Evolutionary conservation across 345 rosid genomes (phyloP).

Genomic region (Nephelium lappaceum): DNA sequence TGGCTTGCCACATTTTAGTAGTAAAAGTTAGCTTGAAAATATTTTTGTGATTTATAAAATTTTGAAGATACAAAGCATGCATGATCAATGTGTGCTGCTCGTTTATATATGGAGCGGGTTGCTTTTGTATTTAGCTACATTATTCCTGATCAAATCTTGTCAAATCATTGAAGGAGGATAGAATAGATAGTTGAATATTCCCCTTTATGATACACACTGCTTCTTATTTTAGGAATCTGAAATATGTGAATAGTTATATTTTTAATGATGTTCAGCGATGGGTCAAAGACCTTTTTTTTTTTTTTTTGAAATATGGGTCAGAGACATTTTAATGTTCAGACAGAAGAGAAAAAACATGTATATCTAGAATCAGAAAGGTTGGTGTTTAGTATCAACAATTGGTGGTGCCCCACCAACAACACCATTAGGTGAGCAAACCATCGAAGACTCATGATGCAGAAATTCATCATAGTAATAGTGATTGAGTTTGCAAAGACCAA

Average conservation of each 20-base stretch:
- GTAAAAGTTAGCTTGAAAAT: background rate
- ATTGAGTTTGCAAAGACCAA: background rate
- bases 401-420: background rate
- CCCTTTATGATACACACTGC: background rate
- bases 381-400: background rate
- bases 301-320: too few species aligned
- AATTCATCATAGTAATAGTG: background rate
- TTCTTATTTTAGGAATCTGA: background rate
- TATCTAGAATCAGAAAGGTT: background rate
- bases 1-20: background rate
- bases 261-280: background rate
- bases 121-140: background rate
- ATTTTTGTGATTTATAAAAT: background rate
- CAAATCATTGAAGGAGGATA: too few species aligned
- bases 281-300: too few species aligned
- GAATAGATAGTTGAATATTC: background rate
- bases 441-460: background rate
- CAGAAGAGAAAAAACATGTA: too few species aligned
- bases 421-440: background rate
- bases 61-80: background rate
- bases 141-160: background rate
- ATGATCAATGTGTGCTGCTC: too few species aligned
- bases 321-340: background rate
- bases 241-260: background rate
- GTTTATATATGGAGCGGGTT: background rate